Percentiles rank a stretch among this genome's conserved stretches.
These are phyloP conservation scores for Phytopythium vexans DNA, from an alignment of 352 stramenopile species.

Conservation along the genomic window DNA sequence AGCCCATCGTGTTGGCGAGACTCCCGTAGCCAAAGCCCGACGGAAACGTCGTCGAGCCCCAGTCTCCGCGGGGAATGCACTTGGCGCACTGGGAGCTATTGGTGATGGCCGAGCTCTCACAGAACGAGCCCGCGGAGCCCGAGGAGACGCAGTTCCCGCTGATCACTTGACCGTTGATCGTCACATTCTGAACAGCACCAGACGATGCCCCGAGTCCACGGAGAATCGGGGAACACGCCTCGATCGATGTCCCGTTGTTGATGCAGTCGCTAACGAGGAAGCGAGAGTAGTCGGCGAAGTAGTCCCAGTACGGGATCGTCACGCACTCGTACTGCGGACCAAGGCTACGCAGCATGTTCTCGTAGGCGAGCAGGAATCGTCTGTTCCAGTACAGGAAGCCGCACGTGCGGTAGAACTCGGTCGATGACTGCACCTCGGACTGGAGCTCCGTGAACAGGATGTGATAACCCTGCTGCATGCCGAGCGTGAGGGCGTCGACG, in stretches of 20 bases:
- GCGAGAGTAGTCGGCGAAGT: slow-evolving; percentile 41
- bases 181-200: slow-evolving; percentile 13
- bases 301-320: slow-evolving; percentile 62
- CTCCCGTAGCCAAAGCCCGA: slow-evolving; percentile 34
- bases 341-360: slow-evolving; percentile 56
- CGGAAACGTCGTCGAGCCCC: slow-evolving; percentile 30
- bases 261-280: slow-evolving; percentile 20
- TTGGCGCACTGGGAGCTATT: slow-evolving; percentile 16
- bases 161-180: slow-evolving; percentile 23
- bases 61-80: slow-evolving; percentile 38
- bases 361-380: slow-evolving; percentile 42
- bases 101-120: slow-evolving; percentile 30
- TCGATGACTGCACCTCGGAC: slow-evolving; percentile 19
- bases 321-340: slow-evolving; percentile 26
- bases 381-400: slow-evolving; percentile 54
- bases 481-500: slow-evolving; percentile 23
- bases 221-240: slow-evolving; percentile 36
- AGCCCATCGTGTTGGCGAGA: slow-evolving; percentile 22
- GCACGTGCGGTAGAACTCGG: slow-evolving; percentile 36
- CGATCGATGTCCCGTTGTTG: slow-evolving; percentile 16
- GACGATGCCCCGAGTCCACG: slow-evolving; percentile 28
- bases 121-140: slow-evolving; percentile 25
- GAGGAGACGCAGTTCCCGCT: slow-evolving; percentile 23
- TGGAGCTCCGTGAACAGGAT: slow-evolving; percentile 34
- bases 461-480: slow-evolving; percentile 32